Base-by-base conservation (phyloP, 805 yeast genomes). In the Priceomyces medius region DNA sequence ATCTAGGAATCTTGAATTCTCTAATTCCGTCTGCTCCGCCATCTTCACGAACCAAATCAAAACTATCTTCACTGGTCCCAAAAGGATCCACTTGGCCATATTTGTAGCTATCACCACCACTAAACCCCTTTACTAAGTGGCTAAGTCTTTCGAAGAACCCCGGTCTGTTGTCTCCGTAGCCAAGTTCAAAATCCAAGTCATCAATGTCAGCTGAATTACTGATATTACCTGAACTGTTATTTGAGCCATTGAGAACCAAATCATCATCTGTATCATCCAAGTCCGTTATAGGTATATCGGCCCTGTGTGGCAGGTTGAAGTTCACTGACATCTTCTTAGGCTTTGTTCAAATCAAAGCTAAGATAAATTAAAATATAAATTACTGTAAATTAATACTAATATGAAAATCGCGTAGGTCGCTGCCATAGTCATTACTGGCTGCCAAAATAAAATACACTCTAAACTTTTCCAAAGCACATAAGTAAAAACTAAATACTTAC, bases 211-310 rank as follows among this genome's bases (percentile, higher is more conserved):
- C 48, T 14, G 31, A 29, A 13, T 34, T 38, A 12, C 36, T 31
- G 19, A 24, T 19, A 17, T 37, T 20, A 13, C 20, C 13, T 7
- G 19, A 10, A n/a, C n/a, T n/a, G 9, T 18, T 35, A 9, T 35
- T 41, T 14, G 44, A 54, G 18, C 61, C 56, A 5, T 45, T 44
- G 43, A 57, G 56, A 3, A 64, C 33, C 14, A 59, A 43, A 41
- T 66, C 70, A 40, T 68, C 75, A 12, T 59, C 73, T 3, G 52
- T 51, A 18, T 66, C 73, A 49, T 80, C 84, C 41, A 80, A 58
- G 50, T 80, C 72, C 0, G 81, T 75, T 3, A 80, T 66, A 0
- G 85, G 85, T 3, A 76, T 54, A 46, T 80, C 86, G 5, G 71
- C 75, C 1, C 55, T 59, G 47, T 74, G 76, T 1, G 56, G 56